Evolutionary conservation across 345 rosid genomes (phyloP).

Genomic region (Eucalyptus fibrosa): DNA sequence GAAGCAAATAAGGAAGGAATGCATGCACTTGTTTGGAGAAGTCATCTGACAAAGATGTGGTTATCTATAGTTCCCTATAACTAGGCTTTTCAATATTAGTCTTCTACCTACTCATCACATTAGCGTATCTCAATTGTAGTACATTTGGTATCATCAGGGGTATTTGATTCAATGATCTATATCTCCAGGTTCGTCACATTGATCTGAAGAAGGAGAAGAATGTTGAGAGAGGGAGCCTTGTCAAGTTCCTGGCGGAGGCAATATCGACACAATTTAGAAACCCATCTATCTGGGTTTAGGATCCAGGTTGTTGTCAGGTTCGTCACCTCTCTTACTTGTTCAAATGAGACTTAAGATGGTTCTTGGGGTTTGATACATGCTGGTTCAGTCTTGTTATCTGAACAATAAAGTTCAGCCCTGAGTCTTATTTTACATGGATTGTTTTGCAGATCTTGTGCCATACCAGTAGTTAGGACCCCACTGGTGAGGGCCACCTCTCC

Average conservation of each 20-base stretch:
- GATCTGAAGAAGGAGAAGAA: constrained; percentile 77
- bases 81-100: neutral
- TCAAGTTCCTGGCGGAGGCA: constrained; percentile 58
- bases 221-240: constrained; percentile 52
- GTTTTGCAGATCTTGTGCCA: neutral
- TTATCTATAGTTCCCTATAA: neutral
- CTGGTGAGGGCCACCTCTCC: neutral
- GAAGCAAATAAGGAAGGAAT: neutral
- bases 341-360: neutral
- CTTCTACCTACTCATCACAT: neutral
- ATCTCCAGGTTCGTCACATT: constrained; percentile 66
- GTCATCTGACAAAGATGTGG: neutral
- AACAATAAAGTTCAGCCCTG: neutral
- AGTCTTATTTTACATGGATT: neutral
- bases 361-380: neutral
- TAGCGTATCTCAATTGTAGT: neutral
- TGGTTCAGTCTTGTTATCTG: neutral
- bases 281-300: constrained; percentile 59
- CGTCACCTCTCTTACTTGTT: neutral
- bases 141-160: neutral
- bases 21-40: neutral
- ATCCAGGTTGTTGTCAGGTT: neutral
- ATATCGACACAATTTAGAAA: constrained; percentile 64
- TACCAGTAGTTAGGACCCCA: neutral
- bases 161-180: neutral